Percentiles rank a stretch among this genome's conserved stretches.
These are phyloP conservation scores for Trichoderma polysporum DNA, from an alignment of 2,329 filamentous ascomycete species.

Conservation along the genomic window DNA sequence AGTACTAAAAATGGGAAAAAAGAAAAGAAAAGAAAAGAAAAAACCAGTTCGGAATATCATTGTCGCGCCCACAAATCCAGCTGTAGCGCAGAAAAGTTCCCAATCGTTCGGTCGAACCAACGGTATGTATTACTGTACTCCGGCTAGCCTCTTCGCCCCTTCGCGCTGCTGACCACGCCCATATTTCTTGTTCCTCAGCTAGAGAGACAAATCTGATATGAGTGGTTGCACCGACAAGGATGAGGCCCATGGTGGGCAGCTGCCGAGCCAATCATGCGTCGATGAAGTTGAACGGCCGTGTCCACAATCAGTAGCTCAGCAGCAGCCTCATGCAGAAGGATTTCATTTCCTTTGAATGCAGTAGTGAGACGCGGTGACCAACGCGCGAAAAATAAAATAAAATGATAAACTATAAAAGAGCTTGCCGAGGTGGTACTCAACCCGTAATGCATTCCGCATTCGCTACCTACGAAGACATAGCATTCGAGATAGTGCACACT, in stretches of 20 bases:
- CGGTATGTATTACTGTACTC: neutral
- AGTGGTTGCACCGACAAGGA: conserved; percentile 34
- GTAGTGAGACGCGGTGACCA: neutral
- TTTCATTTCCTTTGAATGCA: neutral
- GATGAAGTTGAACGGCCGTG: conserved; percentile 33
- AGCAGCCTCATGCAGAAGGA: conserved; percentile 6
- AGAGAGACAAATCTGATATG: conserved; percentile 35
- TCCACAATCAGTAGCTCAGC: conserved; percentile 8
- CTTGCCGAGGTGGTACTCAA: neutral
- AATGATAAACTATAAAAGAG: neutral
- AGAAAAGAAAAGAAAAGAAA: neutral
- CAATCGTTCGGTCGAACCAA: neutral
- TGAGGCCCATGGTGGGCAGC: conserved; percentile 27
- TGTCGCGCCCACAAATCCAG: neutral
- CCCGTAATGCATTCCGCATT: neutral
- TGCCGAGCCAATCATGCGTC: conserved; percentile 35
- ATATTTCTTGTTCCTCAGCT: neutral
- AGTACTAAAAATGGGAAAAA: neutral
- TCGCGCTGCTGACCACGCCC: conserved; percentile 3
- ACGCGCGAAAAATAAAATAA: neutral
- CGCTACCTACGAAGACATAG: no score
- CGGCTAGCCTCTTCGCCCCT: neutral
- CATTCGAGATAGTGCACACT: no score
- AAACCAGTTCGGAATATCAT: neutral
- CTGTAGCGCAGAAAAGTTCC: no score